These are phyloP conservation scores for Nelumbo lutea DNA, from an alignment of 164 flowering plant species.

Conservation along the genomic window DNA sequence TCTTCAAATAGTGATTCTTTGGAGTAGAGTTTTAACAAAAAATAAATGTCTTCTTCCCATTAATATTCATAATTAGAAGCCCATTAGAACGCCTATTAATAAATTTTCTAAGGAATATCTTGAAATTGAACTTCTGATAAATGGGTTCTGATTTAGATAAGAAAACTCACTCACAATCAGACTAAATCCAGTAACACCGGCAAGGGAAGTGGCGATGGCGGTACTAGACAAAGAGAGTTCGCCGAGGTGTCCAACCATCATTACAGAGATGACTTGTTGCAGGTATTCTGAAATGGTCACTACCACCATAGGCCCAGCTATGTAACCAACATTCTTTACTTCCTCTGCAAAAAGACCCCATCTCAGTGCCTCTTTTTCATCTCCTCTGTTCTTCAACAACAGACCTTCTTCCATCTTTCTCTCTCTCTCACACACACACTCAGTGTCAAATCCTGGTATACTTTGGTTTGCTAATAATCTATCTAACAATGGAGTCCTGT, in stretches of 20 bases:
- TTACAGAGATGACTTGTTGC: constrained; percentile 36
- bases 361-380: constrained; percentile 1
- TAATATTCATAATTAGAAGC: too few relatives aligned
- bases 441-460: too few relatives aligned
- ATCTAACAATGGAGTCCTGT: too few relatives aligned
- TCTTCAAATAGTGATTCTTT: too few relatives aligned
- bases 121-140: not conserved
- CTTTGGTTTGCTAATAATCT: too few relatives aligned
- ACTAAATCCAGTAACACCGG: constrained; percentile 47
- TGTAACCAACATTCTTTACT: constrained; percentile 23
- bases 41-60: too few relatives aligned
- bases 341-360: constrained; percentile 26
- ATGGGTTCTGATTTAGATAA: too few relatives aligned
- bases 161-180: constrained; percentile 31
- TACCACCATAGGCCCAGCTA: constrained; percentile 44
- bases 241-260: constrained; percentile 63
- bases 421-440: not conserved
- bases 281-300: constrained; percentile 29
- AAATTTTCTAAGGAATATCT: too few relatives aligned
- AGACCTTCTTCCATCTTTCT: constrained; percentile 18
- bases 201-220: constrained; percentile 43
- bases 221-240: constrained; percentile 48
- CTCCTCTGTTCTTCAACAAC: constrained; percentile 6
- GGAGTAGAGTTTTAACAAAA: too few relatives aligned
- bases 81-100: too few relatives aligned